phyloP scores from a whole-genome alignment of 768 basidiomycete genomes.

The Trametopsis cervina region DNA sequence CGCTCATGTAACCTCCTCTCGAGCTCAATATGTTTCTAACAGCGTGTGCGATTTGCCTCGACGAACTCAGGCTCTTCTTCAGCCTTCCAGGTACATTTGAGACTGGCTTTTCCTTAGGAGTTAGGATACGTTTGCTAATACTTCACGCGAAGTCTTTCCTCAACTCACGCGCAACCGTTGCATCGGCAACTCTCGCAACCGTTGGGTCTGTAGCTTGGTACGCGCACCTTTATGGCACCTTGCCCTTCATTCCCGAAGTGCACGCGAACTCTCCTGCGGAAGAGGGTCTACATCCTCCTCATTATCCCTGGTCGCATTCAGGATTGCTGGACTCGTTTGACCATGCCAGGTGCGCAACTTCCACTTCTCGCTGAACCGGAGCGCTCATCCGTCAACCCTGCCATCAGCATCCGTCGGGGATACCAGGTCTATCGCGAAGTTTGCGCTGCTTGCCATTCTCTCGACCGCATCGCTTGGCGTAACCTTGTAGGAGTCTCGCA shows the following conservation, averaged over 20 bases:
- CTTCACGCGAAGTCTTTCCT: constrained; percentile 43
- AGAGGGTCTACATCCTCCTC: constrained; percentile 85
- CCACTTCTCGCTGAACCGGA: constrained; percentile 10
- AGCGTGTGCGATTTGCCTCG: constrained; percentile 68
- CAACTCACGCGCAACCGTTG: constrained; percentile 67
- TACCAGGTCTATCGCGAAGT: constrained; percentile 99
- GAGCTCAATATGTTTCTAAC: constrained; percentile 16
- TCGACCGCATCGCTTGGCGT: constrained; percentile 99
- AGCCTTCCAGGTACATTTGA: constrained; percentile 54
- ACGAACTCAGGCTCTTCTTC: constrained; percentile 48
- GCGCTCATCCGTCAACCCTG: constrained; percentile 6
- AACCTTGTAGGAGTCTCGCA: constrained; percentile 98
- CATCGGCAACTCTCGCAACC: constrained; percentile 69
- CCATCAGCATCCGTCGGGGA: constrained; percentile 81
- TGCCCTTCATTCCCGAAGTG: constrained; percentile 87
- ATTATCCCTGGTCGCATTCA: constrained; percentile 88
- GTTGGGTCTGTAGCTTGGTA: constrained; percentile 95
- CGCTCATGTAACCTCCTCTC: no score
- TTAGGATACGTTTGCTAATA: background rate
- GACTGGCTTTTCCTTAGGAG: background rate
- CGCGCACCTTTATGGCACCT: constrained; percentile 84
- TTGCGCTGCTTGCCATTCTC: constrained; percentile 97
- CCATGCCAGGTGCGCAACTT: constrained; percentile 75
- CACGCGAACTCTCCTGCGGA: constrained; percentile 91
- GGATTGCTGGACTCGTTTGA: constrained; percentile 89